phyloP scores from a whole-genome alignment of 306 rosid genomes.

The Leucaena leucocephala region DNA sequence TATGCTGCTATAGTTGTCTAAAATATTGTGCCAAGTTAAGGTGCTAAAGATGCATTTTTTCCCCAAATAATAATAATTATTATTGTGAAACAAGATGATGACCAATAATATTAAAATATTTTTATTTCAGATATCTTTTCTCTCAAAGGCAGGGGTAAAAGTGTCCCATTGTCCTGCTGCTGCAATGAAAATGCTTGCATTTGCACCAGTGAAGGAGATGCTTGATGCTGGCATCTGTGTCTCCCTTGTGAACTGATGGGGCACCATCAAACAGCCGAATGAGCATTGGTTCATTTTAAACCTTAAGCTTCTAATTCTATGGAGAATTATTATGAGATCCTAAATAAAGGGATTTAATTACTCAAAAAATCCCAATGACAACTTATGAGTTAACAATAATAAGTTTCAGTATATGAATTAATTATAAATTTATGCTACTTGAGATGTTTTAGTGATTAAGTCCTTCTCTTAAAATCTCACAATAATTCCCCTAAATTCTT shows the following conservation, averaged over 20 bases:
- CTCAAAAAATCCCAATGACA: no score
- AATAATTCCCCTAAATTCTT: no score
- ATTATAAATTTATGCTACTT: no score
- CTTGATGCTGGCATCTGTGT: constrained; percentile 79
- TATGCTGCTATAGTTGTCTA: background rate
- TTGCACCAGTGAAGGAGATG: constrained; percentile 93
- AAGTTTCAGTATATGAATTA: no score
- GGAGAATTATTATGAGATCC: background rate
- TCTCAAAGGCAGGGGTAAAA: constrained; percentile 75
- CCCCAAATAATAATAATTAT: background rate
- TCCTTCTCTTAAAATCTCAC: no score
- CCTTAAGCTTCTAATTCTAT: constrained; percentile 25
- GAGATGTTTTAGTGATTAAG: no score
- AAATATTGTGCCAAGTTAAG: no score
- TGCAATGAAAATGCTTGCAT: constrained; percentile 96
- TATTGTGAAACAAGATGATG: constrained; percentile 1
- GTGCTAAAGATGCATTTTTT: no score
- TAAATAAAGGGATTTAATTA: no score
- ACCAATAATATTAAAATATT: constrained; percentile 22
- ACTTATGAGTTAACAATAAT: no score
- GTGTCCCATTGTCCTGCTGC: constrained; percentile 91
- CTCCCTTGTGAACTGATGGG: constrained; percentile 92
- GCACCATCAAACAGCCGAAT: constrained; percentile 95
- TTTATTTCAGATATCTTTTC: constrained; percentile 74
- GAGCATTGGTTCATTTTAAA: constrained; percentile 72